These are phyloP conservation scores for Fraxinus baroniana DNA, from an alignment of 305 asterid species.

Conservation along the genomic window DNA sequence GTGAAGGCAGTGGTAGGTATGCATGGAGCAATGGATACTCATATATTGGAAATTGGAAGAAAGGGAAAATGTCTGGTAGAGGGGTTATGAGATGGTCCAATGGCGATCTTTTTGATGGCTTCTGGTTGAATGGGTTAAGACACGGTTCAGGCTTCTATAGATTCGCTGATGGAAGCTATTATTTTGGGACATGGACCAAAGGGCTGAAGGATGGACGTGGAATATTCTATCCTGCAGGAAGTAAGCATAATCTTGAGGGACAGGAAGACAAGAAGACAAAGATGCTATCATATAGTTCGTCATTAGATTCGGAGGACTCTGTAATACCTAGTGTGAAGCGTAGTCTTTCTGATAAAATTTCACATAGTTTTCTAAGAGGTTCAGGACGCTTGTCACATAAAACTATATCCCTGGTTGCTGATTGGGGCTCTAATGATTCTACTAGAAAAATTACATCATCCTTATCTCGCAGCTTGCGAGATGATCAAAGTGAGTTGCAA, in stretches of 20 bases:
- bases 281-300: conserved; percentile 39
- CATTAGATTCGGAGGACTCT: conserved; percentile 42
- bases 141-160: conserved; percentile 84
- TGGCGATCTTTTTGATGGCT: conserved; percentile 92
- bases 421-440: conserved; percentile 33
- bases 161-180: conserved; percentile 81
- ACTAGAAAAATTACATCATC: conserved; percentile 34
- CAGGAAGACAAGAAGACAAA: conserved; percentile 45
- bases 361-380: conserved; percentile 46
- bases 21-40: conserved; percentile 69
- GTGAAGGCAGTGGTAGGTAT: conserved; percentile 93
- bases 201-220: conserved; percentile 94
- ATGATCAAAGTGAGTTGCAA: conserved; percentile 47
- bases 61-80: conserved; percentile 73
- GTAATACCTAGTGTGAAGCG: conserved; percentile 46
- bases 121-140: conserved; percentile 77
- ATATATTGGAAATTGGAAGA: conserved; percentile 87
- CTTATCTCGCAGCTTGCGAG: conserved; percentile 44
- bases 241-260: conserved; percentile 46
- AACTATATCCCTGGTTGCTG: conserved; percentile 40
- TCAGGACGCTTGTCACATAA: conserved; percentile 49
- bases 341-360: conserved; percentile 59
- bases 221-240: conserved; percentile 75
- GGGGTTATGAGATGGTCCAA: conserved; percentile 91
- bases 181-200: conserved; percentile 89